phyloP scores from a whole-genome alignment of 257 asterid species.

The Cynanchum wilfordii region DNA sequence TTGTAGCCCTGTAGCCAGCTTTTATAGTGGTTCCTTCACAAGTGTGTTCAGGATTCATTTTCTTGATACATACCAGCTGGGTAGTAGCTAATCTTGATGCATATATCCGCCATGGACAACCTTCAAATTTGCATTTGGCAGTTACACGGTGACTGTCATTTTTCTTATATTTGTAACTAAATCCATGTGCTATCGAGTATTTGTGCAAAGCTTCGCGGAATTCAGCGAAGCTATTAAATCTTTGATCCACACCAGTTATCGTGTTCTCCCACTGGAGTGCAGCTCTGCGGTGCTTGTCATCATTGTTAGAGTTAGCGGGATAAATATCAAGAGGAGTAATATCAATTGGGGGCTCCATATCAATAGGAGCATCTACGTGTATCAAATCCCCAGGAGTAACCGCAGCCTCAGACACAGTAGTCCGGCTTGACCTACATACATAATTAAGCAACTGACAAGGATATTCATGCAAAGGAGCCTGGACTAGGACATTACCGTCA shows the following conservation, averaged over 20 bases:
- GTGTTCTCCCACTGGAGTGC: conserved; percentile 90
- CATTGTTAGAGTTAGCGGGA: conserved; percentile 30
- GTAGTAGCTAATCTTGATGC: conserved; percentile 93
- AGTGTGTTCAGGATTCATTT: conserved; percentile 77
- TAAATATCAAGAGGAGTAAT: conserved; percentile 33
- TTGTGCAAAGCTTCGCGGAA: conserved; percentile 96
- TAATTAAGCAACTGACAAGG: conserved; percentile 5
- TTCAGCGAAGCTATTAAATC: conserved; percentile 87
- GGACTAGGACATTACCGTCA: background rate
- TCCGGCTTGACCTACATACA: conserved; percentile 82
- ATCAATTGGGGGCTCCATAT: conserved; percentile 54
- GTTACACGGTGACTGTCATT: conserved; percentile 96
- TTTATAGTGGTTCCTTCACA: conserved; percentile 86
- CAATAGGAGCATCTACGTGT: conserved; percentile 52
- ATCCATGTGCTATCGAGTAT: conserved; percentile 94
- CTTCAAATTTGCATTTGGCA: conserved; percentile 93
- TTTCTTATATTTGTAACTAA: conserved; percentile 90
- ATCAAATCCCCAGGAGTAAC: conserved; percentile 59
- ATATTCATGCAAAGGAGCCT: background rate
- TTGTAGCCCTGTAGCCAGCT: conserved; percentile 91
- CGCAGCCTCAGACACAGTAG: conserved; percentile 60
- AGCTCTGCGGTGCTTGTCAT: conserved; percentile 77
- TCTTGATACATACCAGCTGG: conserved; percentile 86
- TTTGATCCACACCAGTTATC: conserved; percentile 97
- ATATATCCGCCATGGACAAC: conserved; percentile 94